These are phyloP conservation scores for Ajuga reptans DNA, from an alignment of 305 asterid genomes.

Conservation along the genomic window DNA sequence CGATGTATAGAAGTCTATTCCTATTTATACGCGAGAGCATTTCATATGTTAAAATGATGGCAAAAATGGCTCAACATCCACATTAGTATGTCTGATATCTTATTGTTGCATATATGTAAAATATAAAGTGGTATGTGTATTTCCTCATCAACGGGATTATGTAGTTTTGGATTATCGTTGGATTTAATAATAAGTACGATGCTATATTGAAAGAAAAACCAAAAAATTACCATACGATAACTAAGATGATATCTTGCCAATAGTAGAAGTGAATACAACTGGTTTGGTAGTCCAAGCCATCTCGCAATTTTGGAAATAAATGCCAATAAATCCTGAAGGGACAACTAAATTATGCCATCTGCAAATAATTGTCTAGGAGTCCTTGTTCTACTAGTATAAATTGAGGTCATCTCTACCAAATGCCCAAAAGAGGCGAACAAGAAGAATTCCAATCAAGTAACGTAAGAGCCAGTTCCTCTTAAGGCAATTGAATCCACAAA, in stretches of 20 bases:
- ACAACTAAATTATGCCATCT: neutral
- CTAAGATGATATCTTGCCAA: no score
- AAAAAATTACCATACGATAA: no score
- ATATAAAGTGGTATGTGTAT: neutral
- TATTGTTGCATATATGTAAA: neutral
- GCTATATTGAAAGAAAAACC: no score
- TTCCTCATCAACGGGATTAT: neutral
- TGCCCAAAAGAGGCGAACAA: neutral
- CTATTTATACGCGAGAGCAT: neutral
- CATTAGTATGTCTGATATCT: neutral
- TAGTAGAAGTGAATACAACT: no score
- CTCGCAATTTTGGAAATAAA: neutral
- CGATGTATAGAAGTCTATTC: neutral
- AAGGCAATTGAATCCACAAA: no score
- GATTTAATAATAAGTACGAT: neutral
- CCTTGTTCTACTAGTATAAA: neutral
- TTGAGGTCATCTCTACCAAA: neutral
- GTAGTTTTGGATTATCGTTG: neutral
- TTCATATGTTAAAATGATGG: slow-evolving; percentile 9
- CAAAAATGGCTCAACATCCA: neutral
- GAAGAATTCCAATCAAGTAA: neutral
- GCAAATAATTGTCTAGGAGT: neutral
- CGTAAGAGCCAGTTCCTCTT: no score
- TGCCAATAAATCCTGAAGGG: neutral
- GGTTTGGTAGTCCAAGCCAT: neutral